These are phyloP conservation scores for Lippia alba DNA, from an alignment of 305 asterid genomes.

Conservation along the genomic window DNA sequence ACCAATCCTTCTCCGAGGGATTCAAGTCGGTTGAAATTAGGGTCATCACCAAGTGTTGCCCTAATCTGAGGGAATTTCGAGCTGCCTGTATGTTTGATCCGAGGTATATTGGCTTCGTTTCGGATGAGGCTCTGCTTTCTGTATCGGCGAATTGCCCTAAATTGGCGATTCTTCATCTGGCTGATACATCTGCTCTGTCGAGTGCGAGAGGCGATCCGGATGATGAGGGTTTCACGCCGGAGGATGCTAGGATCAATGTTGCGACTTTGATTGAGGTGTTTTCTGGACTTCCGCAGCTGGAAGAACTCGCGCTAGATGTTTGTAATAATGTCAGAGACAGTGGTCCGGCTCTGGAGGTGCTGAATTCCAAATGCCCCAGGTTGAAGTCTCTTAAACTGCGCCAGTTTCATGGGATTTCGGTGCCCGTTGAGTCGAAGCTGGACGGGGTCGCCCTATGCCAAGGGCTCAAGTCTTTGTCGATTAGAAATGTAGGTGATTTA, in stretches of 20 bases:
- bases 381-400: slow-evolving; percentile 74
- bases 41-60: slow-evolving; percentile 64
- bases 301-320: slow-evolving; percentile 72
- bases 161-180: slow-evolving; percentile 69
- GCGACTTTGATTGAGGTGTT: slow-evolving; percentile 81
- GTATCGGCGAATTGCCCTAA: slow-evolving; percentile 67
- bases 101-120: slow-evolving; percentile 74
- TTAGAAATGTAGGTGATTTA: slow-evolving; percentile 73
- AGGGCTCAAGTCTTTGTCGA: slow-evolving; percentile 67
- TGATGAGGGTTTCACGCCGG: slow-evolving; percentile 57
- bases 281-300: slow-evolving; percentile 71
- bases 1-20: slow-evolving; percentile 79
- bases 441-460: slow-evolving; percentile 85
- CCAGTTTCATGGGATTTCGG: slow-evolving; percentile 77
- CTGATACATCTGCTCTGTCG: slow-evolving; percentile 65
- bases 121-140: slow-evolving; percentile 65
- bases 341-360: slow-evolving; percentile 82
- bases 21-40: slow-evolving; percentile 72
- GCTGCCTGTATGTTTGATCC: slow-evolving; percentile 84
- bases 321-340: slow-evolving; percentile 71
- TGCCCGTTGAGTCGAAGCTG: slow-evolving; percentile 69
- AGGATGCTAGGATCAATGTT: slow-evolving; percentile 60
- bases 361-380: slow-evolving; percentile 66
- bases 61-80: slow-evolving; percentile 60
- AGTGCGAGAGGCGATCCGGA: slow-evolving; percentile 60